These are phyloP conservation scores for Hanseniaspora thailandica DNA, from an alignment of 805 yeast species.

Conservation along the genomic window DNA sequence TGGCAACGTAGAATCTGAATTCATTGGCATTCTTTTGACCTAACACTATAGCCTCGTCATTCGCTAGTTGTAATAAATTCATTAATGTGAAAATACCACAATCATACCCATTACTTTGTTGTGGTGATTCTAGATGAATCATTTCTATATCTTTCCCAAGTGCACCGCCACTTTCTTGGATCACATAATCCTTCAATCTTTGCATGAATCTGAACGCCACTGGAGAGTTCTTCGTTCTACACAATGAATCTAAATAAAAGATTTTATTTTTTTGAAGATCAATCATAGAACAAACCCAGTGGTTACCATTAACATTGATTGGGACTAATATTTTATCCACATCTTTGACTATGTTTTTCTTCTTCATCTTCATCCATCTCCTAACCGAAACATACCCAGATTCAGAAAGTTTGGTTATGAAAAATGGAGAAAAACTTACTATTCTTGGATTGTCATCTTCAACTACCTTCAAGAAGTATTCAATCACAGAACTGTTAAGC, in stretches of 20 bases:
- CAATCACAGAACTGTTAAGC: conserved; percentile 88
- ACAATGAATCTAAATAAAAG: conserved; percentile 66
- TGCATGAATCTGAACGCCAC: conserved; percentile 32
- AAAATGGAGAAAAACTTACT: conserved; percentile 79
- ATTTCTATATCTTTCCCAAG: conserved; percentile 28
- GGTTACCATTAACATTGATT: conserved; percentile 68
- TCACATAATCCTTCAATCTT: conserved; percentile 50
- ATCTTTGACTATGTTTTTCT: conserved; percentile 45
- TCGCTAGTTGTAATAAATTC: conserved; percentile 51
- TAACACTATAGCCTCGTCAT: conserved; percentile 24
- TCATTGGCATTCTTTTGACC: conserved; percentile 28
- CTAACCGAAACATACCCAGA: conserved; percentile 74
- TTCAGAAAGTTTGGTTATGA: conserved; percentile 56
- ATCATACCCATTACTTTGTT: conserved; percentile 80
- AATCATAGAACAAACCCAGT: conserved; percentile 83
- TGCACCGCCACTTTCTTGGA: conserved; percentile 46
- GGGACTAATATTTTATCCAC: conserved; percentile 68
- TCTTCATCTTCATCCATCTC: conserved; percentile 73
- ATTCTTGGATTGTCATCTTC: conserved; percentile 31
- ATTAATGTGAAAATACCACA: conserved; percentile 92
- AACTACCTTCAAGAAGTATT: conserved; percentile 48
- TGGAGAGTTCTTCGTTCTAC: conserved; percentile 31
- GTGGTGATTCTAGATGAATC: conserved; percentile 47
- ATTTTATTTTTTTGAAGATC: conserved; percentile 50
- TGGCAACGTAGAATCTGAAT: conserved; percentile 40